Evolutionary conservation across 805 yeast genomes (phyloP), one percentile per base, ranked within the genome.

Genomic region (Kurtzmaniella fragi): DNA sequence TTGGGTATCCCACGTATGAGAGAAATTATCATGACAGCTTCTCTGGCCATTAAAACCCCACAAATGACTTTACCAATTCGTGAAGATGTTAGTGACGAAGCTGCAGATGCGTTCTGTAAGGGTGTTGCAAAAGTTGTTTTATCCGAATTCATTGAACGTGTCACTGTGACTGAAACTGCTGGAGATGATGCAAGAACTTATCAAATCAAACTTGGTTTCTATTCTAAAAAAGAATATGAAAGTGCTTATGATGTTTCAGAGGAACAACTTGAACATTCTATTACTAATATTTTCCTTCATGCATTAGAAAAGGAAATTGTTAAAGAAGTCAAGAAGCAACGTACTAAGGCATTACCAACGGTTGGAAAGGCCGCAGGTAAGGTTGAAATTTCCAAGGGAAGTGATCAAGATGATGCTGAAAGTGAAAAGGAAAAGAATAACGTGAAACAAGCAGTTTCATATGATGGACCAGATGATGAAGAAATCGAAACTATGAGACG

Each of bases 1-100:
- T 75, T 93, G 55, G 99, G 99, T 84, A 93, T 93, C 59, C 99
- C 99, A 31, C 96, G 99, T 79, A 82, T 93, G 87, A 84, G 99
- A 79, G 99, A 93, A 77, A 93, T 93, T 64, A 89, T 93, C 61
- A 93, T 93, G 99, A 95, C 99, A 10, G 99, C 99, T 15, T 87
- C 96, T 43, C 80, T 96, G 16, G 68, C 84, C 35, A 93, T 93
- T 57, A 87, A 88, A 71, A 93, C 99, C n/a, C 99, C 99, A 33
- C 98, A 93, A 69, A 93, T 93, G 99, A 80, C 93, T 3, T 70
- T 93, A 52, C 99, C 99, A 20, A 73, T 93, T 34, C 69, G 78
- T 54, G 67, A 73, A 28, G 95, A 85, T 53, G 93, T 95, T 39
- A 72, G 75, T 34, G 96, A 91, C 61, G 84, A 76, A 17, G 80